Evolutionary conservation across 129 eudicot genomes (phyloP), one percentile per base, ranked within the genome.

Genomic region (Cynara cardunculus): DNA sequence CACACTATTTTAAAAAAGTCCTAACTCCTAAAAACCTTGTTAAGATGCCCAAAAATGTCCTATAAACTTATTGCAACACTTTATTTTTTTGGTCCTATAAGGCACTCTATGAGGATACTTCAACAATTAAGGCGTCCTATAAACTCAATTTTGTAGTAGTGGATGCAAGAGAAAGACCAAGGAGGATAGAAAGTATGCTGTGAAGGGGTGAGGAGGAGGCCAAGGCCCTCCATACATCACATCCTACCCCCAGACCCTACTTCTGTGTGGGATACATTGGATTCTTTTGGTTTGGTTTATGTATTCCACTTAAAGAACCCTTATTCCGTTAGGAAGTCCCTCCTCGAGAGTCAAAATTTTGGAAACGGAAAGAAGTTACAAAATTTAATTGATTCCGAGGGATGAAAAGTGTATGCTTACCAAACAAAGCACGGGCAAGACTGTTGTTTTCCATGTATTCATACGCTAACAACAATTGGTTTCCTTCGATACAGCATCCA

Each of bases 361-460:
- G n/a, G 59, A 44, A 44, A 2, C 2, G 12, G 4, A 44, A 0
- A 13, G 5, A 14, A 46, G 4, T 46, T 14, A 13, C 66, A 13
- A 9, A 0, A 14, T 46, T 74, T 67, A 46, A 46, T 7, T 34
- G 74, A 16, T n/a, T 59, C 24, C 19, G 13, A 56, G 65, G 7
- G 19, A 41, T 4, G n/a, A 67, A 66, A 32, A 3, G 19, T 5
- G 2, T 34, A 28, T 35, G 56, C 26, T 82, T 90, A 87, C 97
- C 93, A 67, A 90, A 90, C 65, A 92, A 81, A 32, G 94, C 94
- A 39, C 97, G 86, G 37, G 90, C 94, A 44, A 92, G 89, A 78
- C 91, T 85, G 83, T 92, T 92, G 68, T 92, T 92, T 72, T 86
- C 92, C 94, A 92, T n/a, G 86, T 92, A 92, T 80, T 92, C 97